Conservation (phyloP, 176 grass and related monocot genomes). For the Areca catechu region DNA sequence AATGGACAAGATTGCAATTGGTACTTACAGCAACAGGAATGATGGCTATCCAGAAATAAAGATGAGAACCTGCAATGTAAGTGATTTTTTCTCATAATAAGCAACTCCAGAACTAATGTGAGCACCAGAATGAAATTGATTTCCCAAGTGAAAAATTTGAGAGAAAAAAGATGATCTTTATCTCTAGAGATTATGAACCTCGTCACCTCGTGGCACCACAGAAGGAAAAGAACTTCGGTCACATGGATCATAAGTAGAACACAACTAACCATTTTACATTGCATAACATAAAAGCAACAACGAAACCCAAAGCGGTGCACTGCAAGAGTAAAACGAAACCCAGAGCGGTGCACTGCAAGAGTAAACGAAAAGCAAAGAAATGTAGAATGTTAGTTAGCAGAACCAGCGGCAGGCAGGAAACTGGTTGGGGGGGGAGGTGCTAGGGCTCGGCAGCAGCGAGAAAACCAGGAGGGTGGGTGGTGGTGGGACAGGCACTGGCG, state of each 20-base stretch:
- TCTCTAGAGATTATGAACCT: too few relatives aligned
- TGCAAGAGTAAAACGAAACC: constrained; percentile 46
- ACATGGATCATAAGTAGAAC: background rate
- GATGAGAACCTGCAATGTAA: constrained; percentile 73
- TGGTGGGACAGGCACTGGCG: too few relatives aligned
- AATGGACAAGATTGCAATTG: background rate
- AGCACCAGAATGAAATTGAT: too few relatives aligned
- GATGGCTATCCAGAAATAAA: constrained; percentile 99
- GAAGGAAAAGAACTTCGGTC: too few relatives aligned
- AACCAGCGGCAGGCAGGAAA: too few relatives aligned
- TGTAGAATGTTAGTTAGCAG: constrained; percentile 15
- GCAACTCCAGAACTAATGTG: background rate
- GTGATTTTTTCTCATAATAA: background rate
- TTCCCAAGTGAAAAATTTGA: background rate
- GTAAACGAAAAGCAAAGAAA: background rate
- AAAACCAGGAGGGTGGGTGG: too few relatives aligned
- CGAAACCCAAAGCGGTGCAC: constrained; percentile 85
- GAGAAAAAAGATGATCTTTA: too few relatives aligned
- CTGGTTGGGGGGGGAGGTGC: too few relatives aligned
- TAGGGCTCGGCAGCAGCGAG: too few relatives aligned
- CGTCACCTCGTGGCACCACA: too few relatives aligned
- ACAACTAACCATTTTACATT: constrained; percentile 61
- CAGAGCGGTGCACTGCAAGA: too few relatives aligned
- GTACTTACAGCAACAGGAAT: constrained; percentile 67
- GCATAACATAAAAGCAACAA: constrained; percentile 92